A percentile compares a stretch with the other conserved stretches of the same genome.
Evolutionary conservation across 108 stramenopile species (phyloP).

Genomic region (Skeletonema costatum): DNA sequence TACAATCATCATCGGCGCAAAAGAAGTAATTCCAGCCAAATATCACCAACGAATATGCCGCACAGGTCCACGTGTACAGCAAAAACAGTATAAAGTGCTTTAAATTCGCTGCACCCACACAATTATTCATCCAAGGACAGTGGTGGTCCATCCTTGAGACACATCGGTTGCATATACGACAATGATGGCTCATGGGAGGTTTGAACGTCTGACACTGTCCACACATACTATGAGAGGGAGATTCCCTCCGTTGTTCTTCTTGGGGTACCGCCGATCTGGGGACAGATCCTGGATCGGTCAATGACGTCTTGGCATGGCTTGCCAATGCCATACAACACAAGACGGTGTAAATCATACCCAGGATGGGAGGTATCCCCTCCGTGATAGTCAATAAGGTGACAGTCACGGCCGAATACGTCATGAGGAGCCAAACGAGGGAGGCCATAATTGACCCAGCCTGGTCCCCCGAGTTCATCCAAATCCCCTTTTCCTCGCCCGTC

Average conservation of each 20-base stretch:
- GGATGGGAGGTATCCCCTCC: constrained; percentile 63
- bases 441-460: constrained; percentile 91
- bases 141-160: constrained; percentile 97
- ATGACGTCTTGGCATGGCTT: constrained; percentile 91
- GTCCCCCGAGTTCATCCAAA: constrained; percentile 91
- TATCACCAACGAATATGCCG: constrained; percentile 78
- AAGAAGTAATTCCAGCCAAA: constrained; percentile 91
- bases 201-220: constrained; percentile 97
- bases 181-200: constrained; percentile 96
- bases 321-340: constrained; percentile 81
- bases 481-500: constrained; percentile 62
- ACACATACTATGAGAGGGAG: constrained; percentile 77
- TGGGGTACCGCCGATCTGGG: constrained; percentile 84
- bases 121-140: constrained; percentile 99
- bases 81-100: constrained; percentile 97
- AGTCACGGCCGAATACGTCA: constrained; percentile 77
- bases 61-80: constrained; percentile 89
- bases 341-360: constrained; percentile 67
- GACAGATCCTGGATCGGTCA: constrained; percentile 96
- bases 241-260: constrained; percentile 67
- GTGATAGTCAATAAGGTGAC: constrained; percentile 76
- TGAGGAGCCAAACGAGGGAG: constrained; percentile 79
- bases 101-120: constrained; percentile 87
- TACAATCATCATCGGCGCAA: constrained; percentile 80
- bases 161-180: constrained; percentile 97